phyloP scores from a whole-genome alignment of 257 asterid species.

The Penstemon eatonii region DNA sequence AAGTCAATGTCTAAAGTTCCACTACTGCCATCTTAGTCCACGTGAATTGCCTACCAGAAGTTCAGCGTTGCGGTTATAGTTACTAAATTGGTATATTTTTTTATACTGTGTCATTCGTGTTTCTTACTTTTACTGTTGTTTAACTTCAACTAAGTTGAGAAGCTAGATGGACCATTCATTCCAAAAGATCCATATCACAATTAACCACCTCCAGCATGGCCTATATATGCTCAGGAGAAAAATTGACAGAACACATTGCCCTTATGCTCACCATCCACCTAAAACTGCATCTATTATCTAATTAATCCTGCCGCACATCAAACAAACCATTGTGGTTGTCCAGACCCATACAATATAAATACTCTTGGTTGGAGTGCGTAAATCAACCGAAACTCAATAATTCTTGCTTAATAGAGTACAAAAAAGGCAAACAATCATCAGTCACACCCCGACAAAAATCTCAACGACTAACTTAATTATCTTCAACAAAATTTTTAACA shows the following conservation, averaged over 20 bases:
- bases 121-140: background rate
- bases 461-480: conserved; percentile 12
- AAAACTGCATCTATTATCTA: background rate
- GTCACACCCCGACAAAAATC: conserved; percentile 19
- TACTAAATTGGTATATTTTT: background rate
- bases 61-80: background rate
- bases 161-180: background rate
- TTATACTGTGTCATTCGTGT: background rate
- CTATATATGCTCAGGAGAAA: background rate
- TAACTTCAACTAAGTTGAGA: conserved; percentile 5
- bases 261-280: background rate
- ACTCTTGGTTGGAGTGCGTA: conserved; percentile 1
- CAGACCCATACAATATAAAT: background rate
- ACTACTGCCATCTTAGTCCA: conserved; percentile 4
- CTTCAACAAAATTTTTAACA: conserved; percentile 17
- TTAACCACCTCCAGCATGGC: conserved; percentile 1
- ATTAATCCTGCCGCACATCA: background rate
- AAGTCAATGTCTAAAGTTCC: conserved; percentile 4
- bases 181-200: background rate
- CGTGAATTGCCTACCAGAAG: background rate
- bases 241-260: background rate
- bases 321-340: background rate
- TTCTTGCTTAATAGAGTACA: background rate
- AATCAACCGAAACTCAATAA: conserved; percentile 10
- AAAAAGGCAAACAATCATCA: conserved; percentile 14